Evolutionary conservation across 257 asterid species (phyloP).

Genomic region (Osmanthus fragrans): DNA sequence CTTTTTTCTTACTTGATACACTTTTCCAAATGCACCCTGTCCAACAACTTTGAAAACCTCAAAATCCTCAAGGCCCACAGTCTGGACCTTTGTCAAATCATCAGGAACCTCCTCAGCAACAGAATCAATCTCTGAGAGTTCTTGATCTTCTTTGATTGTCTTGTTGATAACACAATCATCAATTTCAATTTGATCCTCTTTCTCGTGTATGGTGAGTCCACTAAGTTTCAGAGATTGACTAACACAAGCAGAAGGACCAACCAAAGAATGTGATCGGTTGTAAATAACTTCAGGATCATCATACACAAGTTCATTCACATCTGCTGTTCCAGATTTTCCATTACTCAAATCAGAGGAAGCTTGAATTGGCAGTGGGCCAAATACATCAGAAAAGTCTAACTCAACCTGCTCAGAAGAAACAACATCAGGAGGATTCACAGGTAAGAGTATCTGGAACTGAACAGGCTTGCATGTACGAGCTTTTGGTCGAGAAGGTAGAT

Average conservation of each 20-base stretch:
- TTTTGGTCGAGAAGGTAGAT: not conserved
- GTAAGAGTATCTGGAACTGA: slow-evolving; percentile 27
- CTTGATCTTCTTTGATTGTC: slow-evolving; percentile 40
- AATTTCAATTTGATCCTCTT: slow-evolving; percentile 45
- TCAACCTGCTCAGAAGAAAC: slow-evolving; percentile 48
- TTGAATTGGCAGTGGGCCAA: slow-evolving; percentile 47
- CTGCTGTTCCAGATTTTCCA: slow-evolving; percentile 31
- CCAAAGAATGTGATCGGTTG: slow-evolving; percentile 66
- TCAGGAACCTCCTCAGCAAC: slow-evolving; percentile 23
- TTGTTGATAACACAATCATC: slow-evolving; percentile 31
- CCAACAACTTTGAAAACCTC: slow-evolving; percentile 63
- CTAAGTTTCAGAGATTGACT: slow-evolving; percentile 52
- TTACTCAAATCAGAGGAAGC: slow-evolving; percentile 31
- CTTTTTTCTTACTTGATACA: slow-evolving; percentile 60
- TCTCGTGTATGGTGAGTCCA: slow-evolving; percentile 55
- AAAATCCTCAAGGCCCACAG: slow-evolving; percentile 63
- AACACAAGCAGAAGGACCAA: slow-evolving; percentile 60
- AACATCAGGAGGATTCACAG: slow-evolving; percentile 37
- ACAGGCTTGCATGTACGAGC: slow-evolving; percentile 11
- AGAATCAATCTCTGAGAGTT: slow-evolving; percentile 22
- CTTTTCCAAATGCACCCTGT: slow-evolving; percentile 78
- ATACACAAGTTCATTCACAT: slow-evolving; percentile 46
- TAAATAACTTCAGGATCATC: slow-evolving; percentile 62
- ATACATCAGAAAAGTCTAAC: slow-evolving; percentile 50
- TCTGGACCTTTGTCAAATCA: slow-evolving; percentile 26